Conservation (phyloP, 2,329 filamentous ascomycete genomes). For the Zasmidium citrigriseum region DNA sequence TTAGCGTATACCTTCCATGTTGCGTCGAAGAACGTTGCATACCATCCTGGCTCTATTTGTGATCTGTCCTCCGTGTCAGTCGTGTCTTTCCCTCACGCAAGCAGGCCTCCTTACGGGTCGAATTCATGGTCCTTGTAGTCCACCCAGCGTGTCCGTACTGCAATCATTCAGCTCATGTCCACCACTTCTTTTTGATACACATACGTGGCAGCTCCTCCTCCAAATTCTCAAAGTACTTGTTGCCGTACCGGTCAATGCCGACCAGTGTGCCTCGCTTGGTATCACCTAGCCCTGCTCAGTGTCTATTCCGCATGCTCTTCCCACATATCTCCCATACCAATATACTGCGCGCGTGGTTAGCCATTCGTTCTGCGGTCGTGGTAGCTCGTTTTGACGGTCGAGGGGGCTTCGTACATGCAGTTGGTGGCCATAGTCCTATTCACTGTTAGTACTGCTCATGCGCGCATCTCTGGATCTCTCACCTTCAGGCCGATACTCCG, state of each 20-base stretch:
- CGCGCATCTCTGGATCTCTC: slow-evolving; percentile 13
- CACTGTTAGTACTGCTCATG: slow-evolving; percentile 33
- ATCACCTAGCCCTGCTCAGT: slow-evolving; percentile 65
- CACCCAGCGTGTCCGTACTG: slow-evolving; percentile 95
- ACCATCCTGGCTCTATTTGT: slow-evolving; percentile 91
- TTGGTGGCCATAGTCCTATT: slow-evolving; percentile 85
- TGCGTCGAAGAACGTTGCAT: slow-evolving; percentile 19
- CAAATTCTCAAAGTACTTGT: slow-evolving; percentile 96
- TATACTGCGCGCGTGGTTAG: slow-evolving; percentile 30
- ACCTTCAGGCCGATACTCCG: slow-evolving; percentile 88
- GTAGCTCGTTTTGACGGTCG: slow-evolving; percentile 9
- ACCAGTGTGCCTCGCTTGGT: slow-evolving; percentile 91
- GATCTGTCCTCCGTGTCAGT: slow-evolving; percentile 55
- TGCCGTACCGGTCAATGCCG: slow-evolving; percentile 85
- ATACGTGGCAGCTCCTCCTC: slow-evolving; percentile 85
- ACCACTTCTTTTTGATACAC: slow-evolving; percentile 33
- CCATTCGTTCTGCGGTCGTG: slow-evolving; percentile 2
- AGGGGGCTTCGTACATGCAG: slow-evolving; percentile 70
- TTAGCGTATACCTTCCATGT: slow-evolving; percentile 1
- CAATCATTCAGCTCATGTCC: slow-evolving; percentile 3
- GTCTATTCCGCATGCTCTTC: not conserved
- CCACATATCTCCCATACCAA: not conserved
- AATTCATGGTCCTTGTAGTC: slow-evolving; percentile 90
- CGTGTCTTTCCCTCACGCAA: not conserved
- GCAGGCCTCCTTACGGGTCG: slow-evolving; percentile 61